Evolutionary conservation across 768 basidiomycete genomes (phyloP).

Genomic region (Termitomyces sp.): DNA sequence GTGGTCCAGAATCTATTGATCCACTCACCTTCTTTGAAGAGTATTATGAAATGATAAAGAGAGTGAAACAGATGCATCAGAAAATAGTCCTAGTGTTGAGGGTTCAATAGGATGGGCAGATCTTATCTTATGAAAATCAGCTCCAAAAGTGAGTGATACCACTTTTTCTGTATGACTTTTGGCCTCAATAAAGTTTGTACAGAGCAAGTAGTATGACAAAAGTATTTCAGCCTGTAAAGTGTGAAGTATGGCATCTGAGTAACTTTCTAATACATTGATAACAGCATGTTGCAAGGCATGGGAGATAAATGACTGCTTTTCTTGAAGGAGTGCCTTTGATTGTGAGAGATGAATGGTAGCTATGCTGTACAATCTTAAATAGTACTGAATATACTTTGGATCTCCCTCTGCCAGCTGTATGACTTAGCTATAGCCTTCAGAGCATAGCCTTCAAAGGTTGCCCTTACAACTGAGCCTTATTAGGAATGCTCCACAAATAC

Average conservation of each 20-base stretch:
- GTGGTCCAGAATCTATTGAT: constrained; percentile 66
- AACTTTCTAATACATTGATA: constrained; percentile 40
- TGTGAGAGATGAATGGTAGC: constrained; percentile 46
- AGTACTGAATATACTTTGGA: too few relatives aligned
- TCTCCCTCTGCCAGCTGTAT: too few relatives aligned
- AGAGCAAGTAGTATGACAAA: constrained; percentile 62
- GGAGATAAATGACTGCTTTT: constrained; percentile 43
- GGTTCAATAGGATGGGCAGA: constrained; percentile 30
- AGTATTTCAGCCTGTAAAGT: constrained; percentile 60
- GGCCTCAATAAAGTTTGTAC: constrained; percentile 55
- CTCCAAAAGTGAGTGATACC: constrained; percentile 41
- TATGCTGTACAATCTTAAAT: too few relatives aligned
- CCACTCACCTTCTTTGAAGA: constrained; percentile 62
- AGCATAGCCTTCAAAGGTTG: too few relatives aligned
- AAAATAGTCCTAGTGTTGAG: constrained; percentile 30
- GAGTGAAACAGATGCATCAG: constrained; percentile 39
- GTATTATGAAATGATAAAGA: constrained; percentile 22
- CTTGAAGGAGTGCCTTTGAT: constrained; percentile 29
- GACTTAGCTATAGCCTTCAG: too few relatives aligned
- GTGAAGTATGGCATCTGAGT: constrained; percentile 44
- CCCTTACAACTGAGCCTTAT: too few relatives aligned
- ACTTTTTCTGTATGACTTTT: constrained; percentile 52
- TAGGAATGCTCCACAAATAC: constrained; percentile 51
- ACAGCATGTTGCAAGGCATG: constrained; percentile 45
- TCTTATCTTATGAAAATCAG: constrained; percentile 43